Conservation (phyloP, 2,329 filamentous ascomycete species). For the Metarhizium guizhouense region DNA sequence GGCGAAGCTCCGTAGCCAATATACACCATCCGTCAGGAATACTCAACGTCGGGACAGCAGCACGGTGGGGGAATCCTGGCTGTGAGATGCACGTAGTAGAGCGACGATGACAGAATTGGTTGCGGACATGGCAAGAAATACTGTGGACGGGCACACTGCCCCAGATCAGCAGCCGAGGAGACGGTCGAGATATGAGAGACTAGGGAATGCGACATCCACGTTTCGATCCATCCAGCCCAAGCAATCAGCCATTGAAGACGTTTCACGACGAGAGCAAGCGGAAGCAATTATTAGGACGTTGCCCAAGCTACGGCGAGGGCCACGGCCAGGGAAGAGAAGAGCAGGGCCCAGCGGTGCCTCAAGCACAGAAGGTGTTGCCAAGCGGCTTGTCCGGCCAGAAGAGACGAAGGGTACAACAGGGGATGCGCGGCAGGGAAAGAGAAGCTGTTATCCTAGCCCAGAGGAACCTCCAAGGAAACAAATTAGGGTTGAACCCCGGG, state of each 20-base stretch:
- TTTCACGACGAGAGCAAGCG: background rate
- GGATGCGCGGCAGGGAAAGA: too few relatives aligned
- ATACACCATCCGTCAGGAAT: too few relatives aligned
- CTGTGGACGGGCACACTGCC: background rate
- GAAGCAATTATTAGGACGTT: background rate
- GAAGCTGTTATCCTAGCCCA: too few relatives aligned
- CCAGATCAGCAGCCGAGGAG: background rate
- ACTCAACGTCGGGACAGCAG: too few relatives aligned
- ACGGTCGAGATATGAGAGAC: background rate
- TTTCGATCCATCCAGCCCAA: background rate
- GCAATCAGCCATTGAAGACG: background rate
- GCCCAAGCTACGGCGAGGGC: too few relatives aligned
- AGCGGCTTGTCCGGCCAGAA: too few relatives aligned
- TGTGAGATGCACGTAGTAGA: background rate
- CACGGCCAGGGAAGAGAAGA: background rate
- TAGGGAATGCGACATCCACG: background rate
- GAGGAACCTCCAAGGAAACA: too few relatives aligned
- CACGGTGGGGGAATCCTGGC: too few relatives aligned
- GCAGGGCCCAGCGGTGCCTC: background rate
- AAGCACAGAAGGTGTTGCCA: too few relatives aligned
- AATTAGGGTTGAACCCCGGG: too few relatives aligned
- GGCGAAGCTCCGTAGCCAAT: too few relatives aligned
- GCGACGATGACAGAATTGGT: background rate
- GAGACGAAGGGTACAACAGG: too few relatives aligned
- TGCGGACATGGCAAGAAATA: background rate